Evolutionary conservation across 148 eudicot genomes (phyloP).

Genomic region (Cornus kousa): DNA sequence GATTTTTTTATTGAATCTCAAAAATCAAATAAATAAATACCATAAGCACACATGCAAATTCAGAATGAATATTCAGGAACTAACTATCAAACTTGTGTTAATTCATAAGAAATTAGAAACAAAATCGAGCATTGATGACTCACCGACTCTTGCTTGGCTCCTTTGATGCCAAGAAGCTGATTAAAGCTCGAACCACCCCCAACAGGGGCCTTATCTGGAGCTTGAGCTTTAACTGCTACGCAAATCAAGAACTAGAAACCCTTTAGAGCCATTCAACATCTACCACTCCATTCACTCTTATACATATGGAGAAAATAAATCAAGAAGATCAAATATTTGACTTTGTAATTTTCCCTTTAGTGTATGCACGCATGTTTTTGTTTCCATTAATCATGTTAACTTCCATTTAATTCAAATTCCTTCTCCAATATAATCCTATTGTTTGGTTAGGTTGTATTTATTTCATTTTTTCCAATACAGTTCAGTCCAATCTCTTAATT

Average conservation of each 20-base stretch:
- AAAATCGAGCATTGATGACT: slow-evolving; percentile 18
- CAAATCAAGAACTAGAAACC: slow-evolving; percentile 10
- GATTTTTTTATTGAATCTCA: background rate
- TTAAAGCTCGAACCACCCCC: slow-evolving; percentile 76
- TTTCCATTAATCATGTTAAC: no score
- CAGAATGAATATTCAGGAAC: background rate
- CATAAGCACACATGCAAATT: background rate
- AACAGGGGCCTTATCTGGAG: slow-evolving; percentile 79
- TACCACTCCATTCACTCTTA: background rate
- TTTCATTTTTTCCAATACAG: background rate
- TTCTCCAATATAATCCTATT: no score
- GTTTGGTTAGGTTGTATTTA: no score
- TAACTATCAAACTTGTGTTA: background rate
- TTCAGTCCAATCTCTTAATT: background rate
- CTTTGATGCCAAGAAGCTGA: slow-evolving; percentile 93
- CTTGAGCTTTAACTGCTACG: slow-evolving; percentile 64
- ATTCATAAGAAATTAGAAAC: background rate
- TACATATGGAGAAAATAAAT: no score
- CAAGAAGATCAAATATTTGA: no score
- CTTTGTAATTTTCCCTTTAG: no score
- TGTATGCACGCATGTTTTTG: no score
- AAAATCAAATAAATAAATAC: background rate
- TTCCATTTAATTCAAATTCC: no score
- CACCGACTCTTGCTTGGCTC: slow-evolving; percentile 90
- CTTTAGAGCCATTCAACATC: background rate